These are phyloP conservation scores for Yamadazyma spencermartinsiae DNA, from an alignment of 1,139 yeast genomes.

Conservation along the genomic window DNA sequence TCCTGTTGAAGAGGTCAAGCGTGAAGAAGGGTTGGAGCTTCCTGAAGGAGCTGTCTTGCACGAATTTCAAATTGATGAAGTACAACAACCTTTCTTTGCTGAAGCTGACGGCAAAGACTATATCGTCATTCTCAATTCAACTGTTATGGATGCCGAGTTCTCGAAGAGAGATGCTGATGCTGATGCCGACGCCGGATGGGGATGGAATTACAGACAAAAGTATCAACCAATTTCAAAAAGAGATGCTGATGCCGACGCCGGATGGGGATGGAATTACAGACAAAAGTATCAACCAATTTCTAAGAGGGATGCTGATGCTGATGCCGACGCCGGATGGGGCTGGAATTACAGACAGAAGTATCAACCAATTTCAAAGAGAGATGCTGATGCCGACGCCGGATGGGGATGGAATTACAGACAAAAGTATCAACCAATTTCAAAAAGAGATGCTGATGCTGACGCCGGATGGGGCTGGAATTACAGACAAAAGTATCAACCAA, in stretches of 20 bases:
- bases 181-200: conserved; percentile 11
- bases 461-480: conserved; percentile 9
- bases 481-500: conserved; percentile 11
- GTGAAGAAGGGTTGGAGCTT: conserved; percentile 10
- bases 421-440: conserved; percentile 11
- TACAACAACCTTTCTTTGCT: conserved; percentile 15
- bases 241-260: conserved; percentile 13
- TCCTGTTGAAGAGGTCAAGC: conserved; percentile 14
- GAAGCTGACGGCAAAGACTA: conserved; percentile 15
- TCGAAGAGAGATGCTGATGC: conserved; percentile 15
- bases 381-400: conserved; percentile 6
- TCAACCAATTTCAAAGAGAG: conserved; percentile 10
- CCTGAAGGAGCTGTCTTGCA: conserved; percentile 17
- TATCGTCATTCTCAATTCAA: conserved; percentile 16
- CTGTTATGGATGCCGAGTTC: conserved; percentile 10
- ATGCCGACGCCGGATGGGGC: conserved; percentile 9
- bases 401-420: conserved; percentile 8
- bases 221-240: conserved; percentile 11
- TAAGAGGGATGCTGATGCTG: conserved; percentile 14
- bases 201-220: conserved; percentile 9
- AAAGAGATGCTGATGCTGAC: conserved; percentile 12
- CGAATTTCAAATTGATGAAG: conserved; percentile 15
- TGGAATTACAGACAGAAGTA: conserved; percentile 8
- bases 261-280: conserved; percentile 12
- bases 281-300: conserved; percentile 15